These are phyloP conservation scores for Trichaptum fuscoviolaceum DNA, from an alignment of 768 basidiomycete species.

Conservation along the genomic window DNA sequence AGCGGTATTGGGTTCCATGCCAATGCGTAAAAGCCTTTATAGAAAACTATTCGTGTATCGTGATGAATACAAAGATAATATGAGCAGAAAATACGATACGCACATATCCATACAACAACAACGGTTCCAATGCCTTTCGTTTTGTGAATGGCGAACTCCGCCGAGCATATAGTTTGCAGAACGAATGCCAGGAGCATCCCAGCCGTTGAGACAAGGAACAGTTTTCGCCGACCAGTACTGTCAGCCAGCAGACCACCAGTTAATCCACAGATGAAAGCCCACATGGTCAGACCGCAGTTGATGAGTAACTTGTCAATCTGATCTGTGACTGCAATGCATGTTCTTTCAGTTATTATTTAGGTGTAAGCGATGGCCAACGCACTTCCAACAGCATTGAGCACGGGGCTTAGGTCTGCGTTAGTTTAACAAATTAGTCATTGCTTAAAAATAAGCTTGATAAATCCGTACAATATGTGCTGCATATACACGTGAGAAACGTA, in stretches of 20 bases:
- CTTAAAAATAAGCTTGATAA: not conserved
- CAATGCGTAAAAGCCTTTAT: conserved; percentile 18
- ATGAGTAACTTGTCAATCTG: conserved; percentile 7
- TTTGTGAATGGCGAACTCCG: conserved; percentile 43
- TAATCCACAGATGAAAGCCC: conserved; percentile 23
- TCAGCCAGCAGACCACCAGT: conserved; percentile 28
- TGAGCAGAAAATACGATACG: conserved; percentile 22
- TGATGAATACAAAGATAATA: conserved; percentile 21
- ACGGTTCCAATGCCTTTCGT: conserved; percentile 18
- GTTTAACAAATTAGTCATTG: not conserved
- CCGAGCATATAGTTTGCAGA: conserved; percentile 63
- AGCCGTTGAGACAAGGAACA: conserved; percentile 19
- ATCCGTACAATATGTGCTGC: conserved; percentile 10
- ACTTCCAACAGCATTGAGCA: conserved; percentile 22
- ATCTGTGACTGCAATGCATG: not conserved
- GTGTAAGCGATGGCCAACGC: conserved; percentile 25
- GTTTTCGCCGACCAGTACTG: conserved; percentile 16
- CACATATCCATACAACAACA: conserved; percentile 27
- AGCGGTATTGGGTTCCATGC: conserved; percentile 34
- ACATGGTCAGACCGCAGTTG: conserved; percentile 14
- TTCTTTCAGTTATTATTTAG: not conserved
- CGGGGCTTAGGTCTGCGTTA: conserved; percentile 14
- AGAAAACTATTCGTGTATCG: conserved; percentile 17
- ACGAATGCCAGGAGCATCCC: conserved; percentile 23
- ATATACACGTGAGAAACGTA: conserved; percentile 7